Evolutionary conservation across 2,329 filamentous ascomycete genomes (phyloP).

Genomic region (Emergomyces africanus): DNA sequence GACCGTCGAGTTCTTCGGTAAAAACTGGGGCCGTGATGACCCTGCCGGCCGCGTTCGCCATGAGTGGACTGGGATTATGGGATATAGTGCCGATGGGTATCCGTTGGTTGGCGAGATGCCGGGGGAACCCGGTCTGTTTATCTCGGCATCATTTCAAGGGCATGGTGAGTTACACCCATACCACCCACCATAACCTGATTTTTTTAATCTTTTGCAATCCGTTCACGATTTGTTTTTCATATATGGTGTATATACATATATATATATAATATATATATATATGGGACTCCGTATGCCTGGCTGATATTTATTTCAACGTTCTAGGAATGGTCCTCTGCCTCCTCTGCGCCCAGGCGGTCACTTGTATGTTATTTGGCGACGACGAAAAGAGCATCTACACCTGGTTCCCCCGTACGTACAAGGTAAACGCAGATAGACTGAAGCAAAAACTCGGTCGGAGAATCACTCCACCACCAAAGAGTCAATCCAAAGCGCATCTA

Average conservation of each 20-base stretch:
- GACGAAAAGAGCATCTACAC: conserved; percentile 5
- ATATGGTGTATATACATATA: too few species aligned
- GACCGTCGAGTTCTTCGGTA: conserved; percentile 20
- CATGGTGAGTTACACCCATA: conserved; percentile 8
- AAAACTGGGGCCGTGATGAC: conserved; percentile 32
- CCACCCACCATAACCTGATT: background rate
- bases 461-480: background rate
- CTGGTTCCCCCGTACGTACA: conserved; percentile 9
- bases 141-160: conserved; percentile 11
- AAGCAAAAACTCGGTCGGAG: background rate
- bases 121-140: conserved; percentile 10
- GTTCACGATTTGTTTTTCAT: background rate
- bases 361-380: conserved; percentile 9
- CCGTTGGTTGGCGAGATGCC: conserved; percentile 40
- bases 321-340: conserved; percentile 10
- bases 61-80: conserved; percentile 47
- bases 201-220: too few species aligned
- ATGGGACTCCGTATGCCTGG: background rate
- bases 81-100: conserved; percentile 40
- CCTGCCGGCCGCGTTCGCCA: conserved; percentile 32
- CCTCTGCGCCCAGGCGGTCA: conserved; percentile 8
- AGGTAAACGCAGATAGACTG: conserved; percentile 5
- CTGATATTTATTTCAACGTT: background rate
- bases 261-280: background rate
- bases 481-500: background rate